Percentiles rank a stretch among this genome's conserved stretches.
These are phyloP conservation scores for Mallotus nudiflorus DNA, from an alignment of 345 rosid species.

Conservation along the genomic window DNA sequence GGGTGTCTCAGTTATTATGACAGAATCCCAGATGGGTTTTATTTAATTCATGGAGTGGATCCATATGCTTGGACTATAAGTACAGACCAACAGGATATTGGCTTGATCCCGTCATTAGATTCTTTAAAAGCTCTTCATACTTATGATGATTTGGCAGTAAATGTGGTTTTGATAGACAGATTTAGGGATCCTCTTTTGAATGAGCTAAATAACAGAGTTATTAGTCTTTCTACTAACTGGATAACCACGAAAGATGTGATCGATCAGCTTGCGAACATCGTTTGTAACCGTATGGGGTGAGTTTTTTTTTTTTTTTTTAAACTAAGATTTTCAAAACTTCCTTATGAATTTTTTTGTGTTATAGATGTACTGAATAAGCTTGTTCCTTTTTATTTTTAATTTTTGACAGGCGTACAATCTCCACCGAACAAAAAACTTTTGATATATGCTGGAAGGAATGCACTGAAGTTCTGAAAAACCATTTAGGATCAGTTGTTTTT, in stretches of 20 bases:
- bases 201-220: conserved; percentile 19
- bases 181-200: conserved; percentile 23
- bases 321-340: neutral
- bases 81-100: conserved; percentile 17
- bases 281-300: conserved; percentile 32
- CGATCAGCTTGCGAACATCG: conserved; percentile 24
- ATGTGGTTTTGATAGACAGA: conserved; percentile 25
- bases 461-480: conserved; percentile 13
- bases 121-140: conserved; percentile 19
- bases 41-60: conserved; percentile 30
- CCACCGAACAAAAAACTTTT: conserved; percentile 18
- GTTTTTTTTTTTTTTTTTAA: neutral
- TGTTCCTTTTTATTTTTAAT: too few species aligned
- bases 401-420: conserved; percentile 19
- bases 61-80: conserved; percentile 32
- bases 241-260: conserved; percentile 10
- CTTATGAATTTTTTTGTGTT: neutral
- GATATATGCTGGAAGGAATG: conserved; percentile 23
- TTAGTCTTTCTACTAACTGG: conserved; percentile 14
- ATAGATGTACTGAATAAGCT: neutral
- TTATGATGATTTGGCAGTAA: conserved; percentile 18
- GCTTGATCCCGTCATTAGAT: conserved; percentile 26
- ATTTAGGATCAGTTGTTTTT: conserved; percentile 22
- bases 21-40: conserved; percentile 33
- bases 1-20: conserved; percentile 27